Evolutionary conservation across 176 grass and related monocot genomes (phyloP).

Genomic region (Aegilops speltoides): DNA sequence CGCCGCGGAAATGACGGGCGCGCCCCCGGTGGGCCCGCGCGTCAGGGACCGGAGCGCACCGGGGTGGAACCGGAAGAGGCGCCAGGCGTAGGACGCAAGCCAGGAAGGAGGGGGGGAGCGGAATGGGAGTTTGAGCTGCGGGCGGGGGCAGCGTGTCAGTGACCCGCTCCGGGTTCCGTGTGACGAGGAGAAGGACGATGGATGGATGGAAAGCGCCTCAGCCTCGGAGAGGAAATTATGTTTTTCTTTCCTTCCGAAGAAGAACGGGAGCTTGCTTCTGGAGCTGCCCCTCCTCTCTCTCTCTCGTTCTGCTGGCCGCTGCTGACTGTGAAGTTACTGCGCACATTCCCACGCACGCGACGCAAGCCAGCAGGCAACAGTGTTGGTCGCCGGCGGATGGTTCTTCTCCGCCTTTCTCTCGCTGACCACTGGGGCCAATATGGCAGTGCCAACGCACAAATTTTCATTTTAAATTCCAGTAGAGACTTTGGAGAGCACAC

Average conservation of each 20-base stretch:
- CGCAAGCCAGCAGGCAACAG: background rate
- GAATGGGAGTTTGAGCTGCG: constrained; percentile 3
- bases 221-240: background rate
- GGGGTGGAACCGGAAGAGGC: background rate
- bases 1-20: background rate
- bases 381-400: background rate
- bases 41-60: accelerated
- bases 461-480: too few species aligned
- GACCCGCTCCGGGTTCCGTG: background rate
- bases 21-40: accelerated
- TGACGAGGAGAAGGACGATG: background rate
- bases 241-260: background rate
- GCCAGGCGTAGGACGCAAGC: constrained; percentile 48
- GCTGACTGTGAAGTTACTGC: background rate
- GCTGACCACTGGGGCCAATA: background rate
- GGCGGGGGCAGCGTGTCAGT: background rate
- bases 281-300: background rate
- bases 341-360: constrained; percentile 10
- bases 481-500: too few species aligned
- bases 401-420: background rate
- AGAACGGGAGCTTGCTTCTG: background rate
- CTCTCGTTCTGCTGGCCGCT: background rate
- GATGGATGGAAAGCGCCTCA: background rate
- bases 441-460: background rate
- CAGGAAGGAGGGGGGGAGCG: background rate